These are phyloP conservation scores for Kwoniella bestiolae DNA, from an alignment of 768 basidiomycete species.

Conservation along the genomic window DNA sequence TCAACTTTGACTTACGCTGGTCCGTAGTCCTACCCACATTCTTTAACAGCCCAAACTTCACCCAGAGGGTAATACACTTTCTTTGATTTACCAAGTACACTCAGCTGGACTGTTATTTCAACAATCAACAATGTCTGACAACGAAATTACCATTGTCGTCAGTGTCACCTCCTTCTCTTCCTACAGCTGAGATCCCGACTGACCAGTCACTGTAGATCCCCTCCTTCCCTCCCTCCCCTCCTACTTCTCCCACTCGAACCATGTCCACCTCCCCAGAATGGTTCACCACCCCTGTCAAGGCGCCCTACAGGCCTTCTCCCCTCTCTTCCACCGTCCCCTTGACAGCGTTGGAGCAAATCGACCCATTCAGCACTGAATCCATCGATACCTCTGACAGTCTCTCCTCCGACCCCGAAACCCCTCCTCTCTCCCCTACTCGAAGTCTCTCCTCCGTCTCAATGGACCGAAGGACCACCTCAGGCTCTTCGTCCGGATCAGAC, in stretches of 20 bases:
- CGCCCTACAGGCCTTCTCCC: slow-evolving; percentile 24
- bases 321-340: slow-evolving; percentile 11
- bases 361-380: slow-evolving; percentile 10
- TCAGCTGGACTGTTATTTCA: slow-evolving; percentile 2
- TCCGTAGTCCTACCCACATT: slow-evolving; percentile 11
- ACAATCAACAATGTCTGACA: slow-evolving; percentile 26
- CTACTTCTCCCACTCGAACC: slow-evolving; percentile 19
- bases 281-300: slow-evolving; percentile 24
- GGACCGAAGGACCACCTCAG: slow-evolving; percentile 9
- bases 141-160: slow-evolving; percentile 27
- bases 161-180: not conserved
- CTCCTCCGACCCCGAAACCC: slow-evolving; percentile 15
- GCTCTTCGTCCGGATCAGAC: slow-evolving; percentile 56
- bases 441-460: slow-evolving; percentile 20
- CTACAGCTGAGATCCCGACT: not conserved
- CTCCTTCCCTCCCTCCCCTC: slow-evolving; percentile 29
- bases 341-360: slow-evolving; percentile 12
- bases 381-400: slow-evolving; percentile 17
- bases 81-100: not conserved
- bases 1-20: slow-evolving; percentile 11
- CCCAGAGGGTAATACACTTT: slow-evolving; percentile 1
- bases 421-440: slow-evolving; percentile 20
- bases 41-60: slow-evolving; percentile 2
- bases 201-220: slow-evolving; percentile 11
- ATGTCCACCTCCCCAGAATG: slow-evolving; percentile 25